Evolutionary conservation across 1,284 basidiomycete species (phyloP), one percentile per base, ranked within the genome.

Genomic region (Ganoderma multipileum): DNA sequence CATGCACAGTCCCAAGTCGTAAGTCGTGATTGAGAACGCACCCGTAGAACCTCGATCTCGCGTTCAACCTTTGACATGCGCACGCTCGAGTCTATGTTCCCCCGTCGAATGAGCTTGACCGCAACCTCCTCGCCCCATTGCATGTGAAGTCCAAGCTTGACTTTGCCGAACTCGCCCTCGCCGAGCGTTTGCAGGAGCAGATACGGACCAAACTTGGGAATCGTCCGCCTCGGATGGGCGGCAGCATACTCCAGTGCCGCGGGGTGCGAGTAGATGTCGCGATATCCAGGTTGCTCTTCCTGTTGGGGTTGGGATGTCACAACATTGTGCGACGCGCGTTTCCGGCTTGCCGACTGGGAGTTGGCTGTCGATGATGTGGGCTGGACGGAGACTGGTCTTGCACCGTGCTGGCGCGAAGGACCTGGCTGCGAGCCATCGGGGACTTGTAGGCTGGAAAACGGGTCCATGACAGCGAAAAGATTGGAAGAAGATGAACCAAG

Each of bases 121-220:
- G 98, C 98, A n/a, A 98, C 97, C 80, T 99, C 97, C 80, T 99
- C 97, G 36, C 96, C 97, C 90, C 94, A 99, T 72, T 95, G 92
- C 72, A 86, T 87, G 80, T 99, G 97, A 59, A 99, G 87, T 11
- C 98, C 98, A 33, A 99, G 90, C 81, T 99, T 99, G 83, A 99
- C 97, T 80, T 99, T 99, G 67, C 97, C 98, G 79, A 99, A 99
- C 84, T 99, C 98, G 75, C 98, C 98, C 81, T 99, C 97, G 58
- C 98, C 97, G 14, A 98, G 86, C 0, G 96, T 98, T 80, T 98
- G 96, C 14, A 98, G 83, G 54, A 98, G 87, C n/a, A 98, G 85
- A 81, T 98, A 98, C 3, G 96, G 95, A 0, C 96, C 96, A 76
- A 98, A 97, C 79, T 94, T 95, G 72, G 97, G 94, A 69, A 96